Conservation (phyloP, 2,329 filamentous ascomycete species). For the Alternaria gaisen region DNA sequence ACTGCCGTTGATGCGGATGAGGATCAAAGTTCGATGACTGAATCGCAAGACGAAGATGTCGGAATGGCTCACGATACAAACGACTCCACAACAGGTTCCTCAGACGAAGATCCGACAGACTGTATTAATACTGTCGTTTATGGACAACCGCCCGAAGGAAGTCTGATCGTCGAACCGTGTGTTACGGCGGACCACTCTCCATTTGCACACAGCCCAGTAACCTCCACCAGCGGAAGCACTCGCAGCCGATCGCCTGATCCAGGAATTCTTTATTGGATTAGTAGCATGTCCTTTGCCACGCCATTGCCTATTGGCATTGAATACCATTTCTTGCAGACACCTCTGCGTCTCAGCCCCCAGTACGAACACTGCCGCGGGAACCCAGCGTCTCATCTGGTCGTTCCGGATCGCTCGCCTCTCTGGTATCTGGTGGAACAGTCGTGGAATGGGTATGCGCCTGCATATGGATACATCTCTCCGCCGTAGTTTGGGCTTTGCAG, state of each 20-base stretch:
- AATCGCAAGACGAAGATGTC: not conserved
- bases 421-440: constrained; percentile 11
- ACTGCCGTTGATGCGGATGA: constrained; percentile 9
- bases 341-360: constrained; percentile 44
- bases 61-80: not conserved
- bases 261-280: constrained; percentile 28
- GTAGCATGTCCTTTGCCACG: not conserved
- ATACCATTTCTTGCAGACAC: constrained; percentile 37
- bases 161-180: constrained; percentile 4
- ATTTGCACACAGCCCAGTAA: constrained; percentile 3
- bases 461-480: constrained; percentile 2
- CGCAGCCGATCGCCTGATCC: constrained; percentile 34
- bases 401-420: constrained; percentile 25
- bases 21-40: not conserved
- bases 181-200: not conserved
- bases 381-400: constrained; percentile 30
- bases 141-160: constrained; percentile 10
- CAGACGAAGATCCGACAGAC: not conserved
- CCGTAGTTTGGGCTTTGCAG: constrained; percentile 5
- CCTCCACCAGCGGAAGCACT: constrained; percentile 16
- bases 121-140: not conserved
- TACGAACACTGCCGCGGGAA: constrained; percentile 40
- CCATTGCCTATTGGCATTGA: constrained; percentile 7
- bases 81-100: not conserved
- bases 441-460: not conserved